phyloP scores from a whole-genome alignment of 257 asterid species.

The Gardenia jasminoides region DNA sequence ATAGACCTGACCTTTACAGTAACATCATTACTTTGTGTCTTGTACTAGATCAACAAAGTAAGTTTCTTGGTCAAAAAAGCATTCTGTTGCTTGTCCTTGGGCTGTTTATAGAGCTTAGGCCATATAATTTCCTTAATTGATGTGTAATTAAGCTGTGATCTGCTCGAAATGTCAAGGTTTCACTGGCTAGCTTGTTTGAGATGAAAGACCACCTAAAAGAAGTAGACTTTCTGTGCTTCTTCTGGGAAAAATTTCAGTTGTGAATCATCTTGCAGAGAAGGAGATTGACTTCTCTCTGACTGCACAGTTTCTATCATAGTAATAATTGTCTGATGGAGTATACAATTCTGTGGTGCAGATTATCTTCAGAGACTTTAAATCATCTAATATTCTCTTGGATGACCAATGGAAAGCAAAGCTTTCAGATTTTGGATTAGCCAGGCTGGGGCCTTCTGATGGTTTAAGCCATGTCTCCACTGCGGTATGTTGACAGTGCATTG shows the following conservation, averaged over 20 bases:
- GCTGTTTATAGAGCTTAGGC: neutral
- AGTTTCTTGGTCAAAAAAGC: neutral
- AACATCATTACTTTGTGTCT: neutral
- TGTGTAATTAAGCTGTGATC: neutral
- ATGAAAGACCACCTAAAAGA: neutral
- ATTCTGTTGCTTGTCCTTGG: neutral
- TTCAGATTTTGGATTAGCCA: constrained; percentile 85
- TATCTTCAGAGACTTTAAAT: constrained; percentile 87
- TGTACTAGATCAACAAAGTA: neutral
- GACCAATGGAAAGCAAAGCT: constrained; percentile 85
- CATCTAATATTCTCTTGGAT: constrained; percentile 87
- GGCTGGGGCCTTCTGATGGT: constrained; percentile 84
- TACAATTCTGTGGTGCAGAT: constrained; percentile 45
- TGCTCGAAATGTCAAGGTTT: too few relatives aligned
- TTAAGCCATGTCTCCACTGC: constrained; percentile 83
- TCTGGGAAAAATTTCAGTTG: neutral
- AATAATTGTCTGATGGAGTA: neutral
- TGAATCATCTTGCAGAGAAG: neutral
- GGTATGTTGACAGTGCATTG: constrained; percentile 31
- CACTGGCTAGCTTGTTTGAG: neutral
- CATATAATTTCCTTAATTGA: neutral
- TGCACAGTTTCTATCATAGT: neutral
- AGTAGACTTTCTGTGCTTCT: neutral
- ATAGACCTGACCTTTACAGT: neutral
- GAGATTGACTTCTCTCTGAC: neutral